A percentile compares a stretch with the other conserved stretches of the same genome.
Conservation (phyloP, 2,329 filamentous ascomycete species). For the Trichoderma breve region DNA sequence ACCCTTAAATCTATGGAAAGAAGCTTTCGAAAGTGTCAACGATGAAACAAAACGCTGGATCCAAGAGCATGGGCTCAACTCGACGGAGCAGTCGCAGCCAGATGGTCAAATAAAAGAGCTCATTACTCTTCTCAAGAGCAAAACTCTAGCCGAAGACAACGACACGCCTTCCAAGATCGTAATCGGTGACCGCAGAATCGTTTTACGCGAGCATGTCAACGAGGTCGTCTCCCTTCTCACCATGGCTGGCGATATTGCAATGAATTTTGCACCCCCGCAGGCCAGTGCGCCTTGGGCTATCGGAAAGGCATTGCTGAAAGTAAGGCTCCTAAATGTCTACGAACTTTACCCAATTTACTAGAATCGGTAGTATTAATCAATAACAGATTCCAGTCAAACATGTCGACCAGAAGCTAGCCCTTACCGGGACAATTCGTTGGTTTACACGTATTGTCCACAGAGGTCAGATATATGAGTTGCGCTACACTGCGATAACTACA, state of each 20-base stretch:
- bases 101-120: neutral
- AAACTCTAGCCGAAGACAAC: neutral
- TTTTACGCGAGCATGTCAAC: slow-evolving; percentile 1
- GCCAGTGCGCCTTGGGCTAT: slow-evolving; percentile 14
- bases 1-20: neutral
- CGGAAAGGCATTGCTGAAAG: slow-evolving; percentile 3
- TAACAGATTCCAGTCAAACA: slow-evolving; percentile 5
- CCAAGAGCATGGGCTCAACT: neutral
- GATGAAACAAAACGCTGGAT: slow-evolving; percentile 12
- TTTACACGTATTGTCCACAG: slow-evolving; percentile 9
- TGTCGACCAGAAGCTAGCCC: slow-evolving; percentile 7
- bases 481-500: neutral
- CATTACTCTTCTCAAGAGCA: neutral
- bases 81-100: neutral
- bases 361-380: neutral
- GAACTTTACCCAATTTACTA: neutral
- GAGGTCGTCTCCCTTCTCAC: slow-evolving; percentile 4
- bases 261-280: slow-evolving; percentile 1
- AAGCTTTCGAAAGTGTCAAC: neutral
- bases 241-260: slow-evolving; percentile 7
- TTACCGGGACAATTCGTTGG: slow-evolving; percentile 2
- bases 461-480: slow-evolving; percentile 5
- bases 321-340: neutral
- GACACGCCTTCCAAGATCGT: neutral
- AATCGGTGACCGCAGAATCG: neutral